A percentile compares a stretch with the other conserved stretches of the same genome.
Evolutionary conservation across 805 yeast species (phyloP).

Genomic region (Hanseniaspora nectarophila): DNA sequence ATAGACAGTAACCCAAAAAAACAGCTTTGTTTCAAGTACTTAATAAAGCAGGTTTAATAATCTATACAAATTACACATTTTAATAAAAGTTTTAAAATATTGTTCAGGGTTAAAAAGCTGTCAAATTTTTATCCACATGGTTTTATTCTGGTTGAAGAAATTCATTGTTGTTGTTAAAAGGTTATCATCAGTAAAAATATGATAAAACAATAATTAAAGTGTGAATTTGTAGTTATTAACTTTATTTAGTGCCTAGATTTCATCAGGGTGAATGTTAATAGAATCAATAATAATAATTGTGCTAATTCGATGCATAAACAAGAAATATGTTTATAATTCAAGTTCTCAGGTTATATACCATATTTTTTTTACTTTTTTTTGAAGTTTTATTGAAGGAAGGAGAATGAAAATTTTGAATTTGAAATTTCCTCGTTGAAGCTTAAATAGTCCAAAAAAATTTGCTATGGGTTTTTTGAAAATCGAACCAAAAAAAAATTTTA

Average conservation of each 20-base stretch:
- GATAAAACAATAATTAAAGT: too few relatives aligned
- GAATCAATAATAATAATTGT: neutral
- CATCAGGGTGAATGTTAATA: neutral
- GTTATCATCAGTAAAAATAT: slow-evolving; percentile 14
- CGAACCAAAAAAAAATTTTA: too few relatives aligned
- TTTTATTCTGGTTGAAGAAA: slow-evolving; percentile 16
- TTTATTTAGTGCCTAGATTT: neutral
- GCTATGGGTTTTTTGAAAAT: too few relatives aligned
- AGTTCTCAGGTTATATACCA: neutral
- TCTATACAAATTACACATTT: neutral
- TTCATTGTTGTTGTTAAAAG: slow-evolving; percentile 15
- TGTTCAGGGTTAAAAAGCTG: slow-evolving; percentile 17
- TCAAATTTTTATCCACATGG: slow-evolving; percentile 15
- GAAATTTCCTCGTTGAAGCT: neutral
- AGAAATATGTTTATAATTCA: too few relatives aligned
- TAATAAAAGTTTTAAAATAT: neutral
- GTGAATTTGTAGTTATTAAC: neutral
- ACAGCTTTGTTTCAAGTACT: neutral
- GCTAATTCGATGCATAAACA: neutral
- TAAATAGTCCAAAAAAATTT: too few relatives aligned
- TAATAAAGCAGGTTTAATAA: neutral
- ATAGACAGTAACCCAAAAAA: neutral
- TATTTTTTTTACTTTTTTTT: too few relatives aligned
- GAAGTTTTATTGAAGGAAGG: too few relatives aligned
- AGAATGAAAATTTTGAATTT: too few relatives aligned